phyloP scores from a whole-genome alignment of 441 rosid species.

The Gossypium gossypioides region DNA sequence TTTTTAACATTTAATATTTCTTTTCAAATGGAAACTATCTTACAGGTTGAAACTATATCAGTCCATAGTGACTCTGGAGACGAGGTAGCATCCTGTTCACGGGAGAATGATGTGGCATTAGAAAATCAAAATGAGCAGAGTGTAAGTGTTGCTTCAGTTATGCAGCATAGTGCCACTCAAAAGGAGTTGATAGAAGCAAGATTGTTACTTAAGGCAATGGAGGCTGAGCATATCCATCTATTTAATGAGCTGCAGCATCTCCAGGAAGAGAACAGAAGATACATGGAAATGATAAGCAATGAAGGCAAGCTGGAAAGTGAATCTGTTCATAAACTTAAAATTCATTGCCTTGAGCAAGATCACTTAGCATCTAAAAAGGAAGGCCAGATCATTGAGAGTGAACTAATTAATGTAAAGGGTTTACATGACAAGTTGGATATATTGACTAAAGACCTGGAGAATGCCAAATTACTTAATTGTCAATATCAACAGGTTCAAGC shows the following conservation, averaged over 20 bases:
- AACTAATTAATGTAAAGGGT: constrained; percentile 28
- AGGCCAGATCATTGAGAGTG: constrained; percentile 20
- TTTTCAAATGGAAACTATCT: constrained; percentile 11
- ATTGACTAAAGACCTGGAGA: constrained; percentile 52
- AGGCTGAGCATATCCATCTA: constrained; percentile 33
- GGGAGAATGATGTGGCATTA: constrained; percentile 23
- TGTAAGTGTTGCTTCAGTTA: constrained; percentile 21
- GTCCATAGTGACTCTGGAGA: constrained; percentile 34
- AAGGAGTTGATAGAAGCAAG: constrained; percentile 35
- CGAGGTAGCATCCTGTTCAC: constrained; percentile 30
- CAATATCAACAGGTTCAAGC: constrained; percentile 49
- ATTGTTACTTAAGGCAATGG: constrained; percentile 30
- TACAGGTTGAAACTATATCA: constrained; percentile 47
- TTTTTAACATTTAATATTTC: neutral
- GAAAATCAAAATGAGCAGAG: constrained; percentile 28
- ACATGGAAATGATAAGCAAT: constrained; percentile 31
- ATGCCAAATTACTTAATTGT: constrained; percentile 43
- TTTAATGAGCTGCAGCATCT: constrained; percentile 35
- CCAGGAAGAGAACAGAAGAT: constrained; percentile 38
- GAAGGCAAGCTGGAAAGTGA: constrained; percentile 29
- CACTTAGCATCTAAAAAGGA: constrained; percentile 22
- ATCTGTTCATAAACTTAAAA: constrained; percentile 21
- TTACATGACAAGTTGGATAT: constrained; percentile 49
- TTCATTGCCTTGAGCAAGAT: constrained; percentile 21
- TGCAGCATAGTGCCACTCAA: constrained; percentile 21